These are phyloP conservation scores for Fistulifera solaris DNA, from an alignment of 108 stramenopile genomes.

Conservation along the genomic window DNA sequence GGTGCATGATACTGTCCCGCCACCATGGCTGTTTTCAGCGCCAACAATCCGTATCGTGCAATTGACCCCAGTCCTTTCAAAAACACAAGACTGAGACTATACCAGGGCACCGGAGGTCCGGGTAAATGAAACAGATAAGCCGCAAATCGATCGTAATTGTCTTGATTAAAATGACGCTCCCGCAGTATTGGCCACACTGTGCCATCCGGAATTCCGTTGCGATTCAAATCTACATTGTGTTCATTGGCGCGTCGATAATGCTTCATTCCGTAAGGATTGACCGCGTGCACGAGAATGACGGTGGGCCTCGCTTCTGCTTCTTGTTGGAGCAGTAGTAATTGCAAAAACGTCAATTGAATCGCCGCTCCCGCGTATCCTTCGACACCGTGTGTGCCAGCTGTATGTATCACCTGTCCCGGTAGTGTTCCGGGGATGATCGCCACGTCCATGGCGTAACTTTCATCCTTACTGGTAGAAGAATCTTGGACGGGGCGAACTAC, in stretches of 20 bases:
- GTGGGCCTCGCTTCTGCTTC: slow-evolving; percentile 19
- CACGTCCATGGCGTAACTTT: slow-evolving; percentile 35
- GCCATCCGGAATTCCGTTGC: slow-evolving; percentile 34
- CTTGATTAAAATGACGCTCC: neutral
- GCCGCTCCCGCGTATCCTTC: slow-evolving; percentile 81
- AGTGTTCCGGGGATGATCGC: slow-evolving; percentile 25
- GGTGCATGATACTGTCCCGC: slow-evolving; percentile 67
- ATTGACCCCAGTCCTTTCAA: slow-evolving; percentile 10
- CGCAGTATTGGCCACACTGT: too few relatives aligned
- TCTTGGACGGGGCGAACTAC: too few relatives aligned
- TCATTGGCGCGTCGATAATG: slow-evolving; percentile 68
- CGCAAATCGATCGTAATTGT: slow-evolving; percentile 18
- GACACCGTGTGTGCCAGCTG: slow-evolving; percentile 66
- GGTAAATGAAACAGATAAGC: slow-evolving; percentile 17
- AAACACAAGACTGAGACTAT: slow-evolving; percentile 17
- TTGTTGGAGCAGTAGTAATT: slow-evolving; percentile 12
- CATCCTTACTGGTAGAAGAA: neutral
- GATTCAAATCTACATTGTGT: slow-evolving; percentile 79
- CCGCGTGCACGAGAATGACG: slow-evolving; percentile 69
- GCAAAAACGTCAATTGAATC: slow-evolving; percentile 40
- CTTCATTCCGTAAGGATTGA: slow-evolving; percentile 78
- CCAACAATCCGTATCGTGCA: slow-evolving; percentile 27
- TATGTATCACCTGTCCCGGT: slow-evolving; percentile 43
- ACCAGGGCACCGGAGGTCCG: slow-evolving; percentile 5
- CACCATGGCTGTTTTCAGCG: slow-evolving; percentile 55